Percentiles rank a stretch among this genome's conserved stretches.
phyloP scores from a whole-genome alignment of 805 yeast genomes.

The Blastobotrys muscicola region DNA sequence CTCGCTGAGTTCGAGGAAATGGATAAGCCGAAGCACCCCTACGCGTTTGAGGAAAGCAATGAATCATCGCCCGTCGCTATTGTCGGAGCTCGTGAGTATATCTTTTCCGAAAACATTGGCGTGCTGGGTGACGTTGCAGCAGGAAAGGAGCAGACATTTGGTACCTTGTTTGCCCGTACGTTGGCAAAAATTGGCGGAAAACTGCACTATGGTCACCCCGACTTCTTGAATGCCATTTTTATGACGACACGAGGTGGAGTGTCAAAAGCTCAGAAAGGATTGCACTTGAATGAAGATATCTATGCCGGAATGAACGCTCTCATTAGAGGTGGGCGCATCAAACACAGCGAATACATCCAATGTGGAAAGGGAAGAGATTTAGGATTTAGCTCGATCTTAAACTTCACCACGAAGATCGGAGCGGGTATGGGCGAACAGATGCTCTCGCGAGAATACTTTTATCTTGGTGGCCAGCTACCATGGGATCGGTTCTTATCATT shows the following conservation, averaged over 20 bases:
- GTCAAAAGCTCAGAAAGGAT: constrained; percentile 88
- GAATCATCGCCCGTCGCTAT: constrained; percentile 54
- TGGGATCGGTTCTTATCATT: constrained; percentile 84
- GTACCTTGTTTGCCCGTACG: constrained; percentile 89
- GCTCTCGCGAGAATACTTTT: constrained; percentile 83
- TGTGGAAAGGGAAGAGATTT: constrained; percentile 96
- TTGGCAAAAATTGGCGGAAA: constrained; percentile 91
- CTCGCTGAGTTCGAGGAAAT: constrained; percentile 85
- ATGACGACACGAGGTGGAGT: constrained; percentile 96
- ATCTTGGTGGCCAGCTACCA: constrained; percentile 81
- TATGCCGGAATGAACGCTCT: constrained; percentile 92
- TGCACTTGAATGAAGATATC: constrained; percentile 89
- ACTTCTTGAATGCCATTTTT: constrained; percentile 78
- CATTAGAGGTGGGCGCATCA: constrained; percentile 84
- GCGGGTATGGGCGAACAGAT: constrained; percentile 99
- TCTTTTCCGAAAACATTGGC: constrained; percentile 88
- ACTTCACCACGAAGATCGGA: constrained; percentile 92
- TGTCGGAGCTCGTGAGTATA: constrained; percentile 90
- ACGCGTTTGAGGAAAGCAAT: constrained; percentile 36
- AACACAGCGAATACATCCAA: constrained; percentile 92
- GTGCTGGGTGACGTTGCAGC: constrained; percentile 94
- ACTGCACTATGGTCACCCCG: constrained; percentile 94
- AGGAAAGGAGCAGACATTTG: constrained; percentile 95
- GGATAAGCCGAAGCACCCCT: constrained; percentile 38
- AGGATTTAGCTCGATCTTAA: constrained; percentile 85